Evolutionary conservation across 306 rosid genomes (phyloP).

Genomic region (Prunus armeniaca): DNA sequence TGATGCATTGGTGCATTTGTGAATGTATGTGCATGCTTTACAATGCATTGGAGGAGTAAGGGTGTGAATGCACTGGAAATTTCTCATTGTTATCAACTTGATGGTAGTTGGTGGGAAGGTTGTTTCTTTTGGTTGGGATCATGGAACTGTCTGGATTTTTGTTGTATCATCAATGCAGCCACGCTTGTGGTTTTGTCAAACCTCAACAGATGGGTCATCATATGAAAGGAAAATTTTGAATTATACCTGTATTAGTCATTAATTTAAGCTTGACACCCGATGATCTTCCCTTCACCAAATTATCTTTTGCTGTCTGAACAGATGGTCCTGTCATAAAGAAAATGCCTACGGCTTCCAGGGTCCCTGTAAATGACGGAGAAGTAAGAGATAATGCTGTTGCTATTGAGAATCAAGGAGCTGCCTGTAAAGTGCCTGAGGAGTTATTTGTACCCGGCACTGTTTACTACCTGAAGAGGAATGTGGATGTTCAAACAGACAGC

Average conservation of each 20-base stretch:
- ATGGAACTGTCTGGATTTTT: too few relatives aligned
- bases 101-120: not conserved
- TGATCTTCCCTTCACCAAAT: slow-evolving; percentile 11
- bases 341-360: slow-evolving; percentile 26
- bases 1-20: too few relatives aligned
- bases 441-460: slow-evolving; percentile 79
- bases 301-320: slow-evolving; percentile 41
- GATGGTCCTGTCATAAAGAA: slow-evolving; percentile 45
- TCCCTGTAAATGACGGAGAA: slow-evolving; percentile 21
- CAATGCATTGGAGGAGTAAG: not conserved
- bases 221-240: not conserved
- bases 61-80: not conserved
- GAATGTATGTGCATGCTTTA: not conserved
- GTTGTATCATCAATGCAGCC: too few relatives aligned
- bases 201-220: not conserved
- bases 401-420: slow-evolving; percentile 33
- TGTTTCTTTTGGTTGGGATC: not conserved
- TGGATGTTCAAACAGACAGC: slow-evolving; percentile 27
- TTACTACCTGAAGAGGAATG: slow-evolving; percentile 72
- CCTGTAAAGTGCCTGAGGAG: slow-evolving; percentile 50
- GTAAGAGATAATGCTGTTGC: slow-evolving; percentile 34
- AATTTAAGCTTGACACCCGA: slow-evolving; percentile 2
- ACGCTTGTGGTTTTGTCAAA: not conserved
- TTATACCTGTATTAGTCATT: not conserved
- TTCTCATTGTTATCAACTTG: not conserved